phyloP scores from a whole-genome alignment of 2,329 filamentous ascomycete species.

The Neofusicoccum cordaticola region DNA sequence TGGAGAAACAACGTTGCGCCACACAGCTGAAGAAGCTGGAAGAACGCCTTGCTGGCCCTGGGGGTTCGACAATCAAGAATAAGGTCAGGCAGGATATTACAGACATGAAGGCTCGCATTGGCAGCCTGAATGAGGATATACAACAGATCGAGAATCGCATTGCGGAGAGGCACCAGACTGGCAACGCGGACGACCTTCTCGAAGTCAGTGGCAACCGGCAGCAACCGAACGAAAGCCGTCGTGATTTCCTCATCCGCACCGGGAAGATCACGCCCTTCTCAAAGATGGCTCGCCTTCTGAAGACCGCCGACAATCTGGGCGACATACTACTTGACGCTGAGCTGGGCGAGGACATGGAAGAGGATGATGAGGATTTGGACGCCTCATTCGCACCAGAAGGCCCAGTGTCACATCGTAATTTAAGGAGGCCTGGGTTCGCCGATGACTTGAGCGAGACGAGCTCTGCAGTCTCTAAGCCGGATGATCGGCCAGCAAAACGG shows the following conservation, averaged over 20 bases:
- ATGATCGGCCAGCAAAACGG: conserved; percentile 33
- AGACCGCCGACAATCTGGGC: conserved; percentile 66
- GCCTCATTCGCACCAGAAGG: conserved; percentile 21
- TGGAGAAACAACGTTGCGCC: conserved; percentile 58
- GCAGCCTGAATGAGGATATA: conserved; percentile 67
- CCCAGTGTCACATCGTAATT: conserved; percentile 47
- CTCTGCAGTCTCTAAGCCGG: not conserved
- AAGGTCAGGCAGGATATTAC: conserved; percentile 65
- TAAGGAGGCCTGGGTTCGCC: conserved; percentile 49
- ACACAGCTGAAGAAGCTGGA: conserved; percentile 61
- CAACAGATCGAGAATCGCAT: conserved; percentile 79
- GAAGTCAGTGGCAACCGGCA: conserved; percentile 54
- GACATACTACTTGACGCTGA: conserved; percentile 80
- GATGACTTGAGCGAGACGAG: conserved; percentile 19
- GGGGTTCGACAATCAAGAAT: conserved; percentile 53
- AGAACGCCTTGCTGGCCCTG: conserved; percentile 47
- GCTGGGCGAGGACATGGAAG: conserved; percentile 56
- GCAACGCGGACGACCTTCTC: conserved; percentile 44
- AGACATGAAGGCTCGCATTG: conserved; percentile 63
- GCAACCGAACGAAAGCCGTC: conserved; percentile 75
- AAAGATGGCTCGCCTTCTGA: conserved; percentile 65
- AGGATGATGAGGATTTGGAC: conserved; percentile 38
- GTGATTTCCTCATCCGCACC: conserved; percentile 89
- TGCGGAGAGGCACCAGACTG: conserved; percentile 65
- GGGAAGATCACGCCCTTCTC: conserved; percentile 98